These are phyloP conservation scores for Orychophragmus violaceus DNA, from an alignment of 345 rosid genomes.

Conservation along the genomic window DNA sequence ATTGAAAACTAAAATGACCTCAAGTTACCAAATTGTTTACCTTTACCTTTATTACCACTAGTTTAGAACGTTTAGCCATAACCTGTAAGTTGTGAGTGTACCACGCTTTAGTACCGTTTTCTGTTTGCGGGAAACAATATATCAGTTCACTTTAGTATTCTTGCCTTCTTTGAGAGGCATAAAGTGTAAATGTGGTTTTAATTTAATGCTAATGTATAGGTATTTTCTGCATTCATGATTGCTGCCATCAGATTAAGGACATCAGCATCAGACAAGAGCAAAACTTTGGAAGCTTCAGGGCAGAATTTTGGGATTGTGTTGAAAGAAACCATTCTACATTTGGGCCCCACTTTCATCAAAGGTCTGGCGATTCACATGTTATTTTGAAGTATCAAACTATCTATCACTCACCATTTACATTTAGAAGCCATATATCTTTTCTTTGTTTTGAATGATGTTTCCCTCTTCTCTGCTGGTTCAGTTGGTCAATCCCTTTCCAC, in stretches of 20 bases:
- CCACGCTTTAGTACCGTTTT: neutral
- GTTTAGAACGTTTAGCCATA: too few species aligned
- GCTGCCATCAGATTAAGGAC: slow-evolving; percentile 68
- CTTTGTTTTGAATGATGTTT: slow-evolving; percentile 27
- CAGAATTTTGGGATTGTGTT: slow-evolving; percentile 65
- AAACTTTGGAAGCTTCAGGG: slow-evolving; percentile 41
- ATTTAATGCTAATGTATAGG: slow-evolving; percentile 38
- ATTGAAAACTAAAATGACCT: neutral
- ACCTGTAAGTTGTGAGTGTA: neutral
- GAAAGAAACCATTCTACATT: slow-evolving; percentile 76
- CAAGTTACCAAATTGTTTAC: neutral
- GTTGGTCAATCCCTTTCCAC: slow-evolving; percentile 99
- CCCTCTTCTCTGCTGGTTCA: slow-evolving; percentile 55
- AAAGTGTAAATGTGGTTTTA: slow-evolving; percentile 9
- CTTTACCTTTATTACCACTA: too few species aligned
- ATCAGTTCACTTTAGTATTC: neutral
- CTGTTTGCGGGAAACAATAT: neutral
- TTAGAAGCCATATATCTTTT: slow-evolving; percentile 28
- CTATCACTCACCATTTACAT: slow-evolving; percentile 15
- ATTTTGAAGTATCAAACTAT: slow-evolving; percentile 19
- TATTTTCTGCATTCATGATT: slow-evolving; percentile 54
- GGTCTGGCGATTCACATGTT: slow-evolving; percentile 38
- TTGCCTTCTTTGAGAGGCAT: slow-evolving; percentile 3
- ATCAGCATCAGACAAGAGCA: slow-evolving; percentile 33
- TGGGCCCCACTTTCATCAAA: slow-evolving; percentile 97